phyloP scores from a whole-genome alignment of 345 rosid genomes.

The Sonneratia caseolaris region DNA sequence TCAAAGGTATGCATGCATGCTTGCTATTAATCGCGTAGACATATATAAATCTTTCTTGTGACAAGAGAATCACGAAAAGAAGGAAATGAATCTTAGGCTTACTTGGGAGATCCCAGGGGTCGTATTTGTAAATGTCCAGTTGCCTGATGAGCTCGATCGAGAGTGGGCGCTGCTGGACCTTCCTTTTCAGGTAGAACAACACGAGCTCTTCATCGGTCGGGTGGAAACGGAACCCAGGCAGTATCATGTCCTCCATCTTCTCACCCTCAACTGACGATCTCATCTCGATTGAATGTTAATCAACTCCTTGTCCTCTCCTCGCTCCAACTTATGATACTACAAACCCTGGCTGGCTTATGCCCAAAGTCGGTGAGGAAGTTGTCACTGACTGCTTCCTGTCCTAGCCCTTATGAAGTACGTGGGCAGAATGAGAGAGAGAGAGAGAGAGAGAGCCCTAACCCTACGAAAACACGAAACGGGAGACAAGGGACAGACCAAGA shows the following conservation, averaged over 20 bases:
- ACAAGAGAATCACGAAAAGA: background rate
- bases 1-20: background rate
- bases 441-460: background rate
- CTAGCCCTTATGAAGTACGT: background rate
- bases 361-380: background rate
- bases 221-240: conserved; percentile 89
- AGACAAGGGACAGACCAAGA: background rate
- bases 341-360: background rate
- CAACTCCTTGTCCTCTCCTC: background rate
- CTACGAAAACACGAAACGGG: background rate
- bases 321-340: background rate
- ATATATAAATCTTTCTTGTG: background rate
- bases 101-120: conserved; percentile 98
- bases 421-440: background rate
- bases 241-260: conserved; percentile 55
- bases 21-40: too few species aligned
- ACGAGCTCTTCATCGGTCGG: conserved; percentile 94
- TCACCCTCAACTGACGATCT: conserved; percentile 16
- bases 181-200: conserved; percentile 68
- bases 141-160: conserved; percentile 74
- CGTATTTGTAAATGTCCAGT: conserved; percentile 79
- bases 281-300: background rate
- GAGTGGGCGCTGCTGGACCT: conserved; percentile 61
- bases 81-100: conserved; percentile 11
- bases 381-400: background rate